A percentile compares a stretch with the other conserved stretches of the same genome.
These are phyloP conservation scores for Phytopythium boreale DNA, from an alignment of 352 stramenopile species.

Conservation along the genomic window DNA sequence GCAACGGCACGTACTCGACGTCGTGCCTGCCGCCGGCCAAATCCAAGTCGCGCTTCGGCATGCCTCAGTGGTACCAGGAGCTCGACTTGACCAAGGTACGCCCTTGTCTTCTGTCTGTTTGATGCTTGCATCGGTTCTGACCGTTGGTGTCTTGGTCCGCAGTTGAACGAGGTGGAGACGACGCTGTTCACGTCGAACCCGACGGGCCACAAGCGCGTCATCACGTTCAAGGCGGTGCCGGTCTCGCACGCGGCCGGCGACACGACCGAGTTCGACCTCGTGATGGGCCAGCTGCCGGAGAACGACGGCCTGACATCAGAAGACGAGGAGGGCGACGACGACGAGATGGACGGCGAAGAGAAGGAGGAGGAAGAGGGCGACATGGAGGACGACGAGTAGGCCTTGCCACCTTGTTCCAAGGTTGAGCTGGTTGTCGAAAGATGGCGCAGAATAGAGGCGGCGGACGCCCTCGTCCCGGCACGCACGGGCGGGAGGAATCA, in stretches of 20 bases:
- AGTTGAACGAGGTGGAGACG: conserved; percentile 51
- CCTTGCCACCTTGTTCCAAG: not conserved
- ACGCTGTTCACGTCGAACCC: conserved; percentile 62
- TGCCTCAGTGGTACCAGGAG: conserved; percentile 61
- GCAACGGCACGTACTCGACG: conserved; percentile 53
- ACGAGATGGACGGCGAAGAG: conserved; percentile 32
- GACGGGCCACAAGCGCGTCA: conserved; percentile 47
- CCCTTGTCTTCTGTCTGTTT: not conserved
- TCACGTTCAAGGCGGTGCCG: conserved; percentile 48
- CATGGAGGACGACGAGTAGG: conserved; percentile 32
- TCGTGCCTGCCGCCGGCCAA: conserved; percentile 67
- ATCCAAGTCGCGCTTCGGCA: conserved; percentile 83
- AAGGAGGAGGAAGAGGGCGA: conserved; percentile 39
- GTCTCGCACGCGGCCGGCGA: conserved; percentile 59
- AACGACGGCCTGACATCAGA: conserved; percentile 73
- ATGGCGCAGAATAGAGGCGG: not conserved
- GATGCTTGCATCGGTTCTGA: not conserved
- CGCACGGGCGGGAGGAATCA: not conserved
- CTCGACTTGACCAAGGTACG: conserved; percentile 47
- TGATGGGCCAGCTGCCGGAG: conserved; percentile 75
- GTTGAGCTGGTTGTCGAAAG: not conserved
- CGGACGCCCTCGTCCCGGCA: not conserved
- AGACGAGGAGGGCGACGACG: conserved; percentile 43
- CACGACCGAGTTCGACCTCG: conserved; percentile 79
- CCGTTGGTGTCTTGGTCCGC: conserved; percentile 6